These are phyloP conservation scores for Macrolepiota dolichaula DNA, from an alignment of 768 basidiomycete genomes.

Conservation along the genomic window DNA sequence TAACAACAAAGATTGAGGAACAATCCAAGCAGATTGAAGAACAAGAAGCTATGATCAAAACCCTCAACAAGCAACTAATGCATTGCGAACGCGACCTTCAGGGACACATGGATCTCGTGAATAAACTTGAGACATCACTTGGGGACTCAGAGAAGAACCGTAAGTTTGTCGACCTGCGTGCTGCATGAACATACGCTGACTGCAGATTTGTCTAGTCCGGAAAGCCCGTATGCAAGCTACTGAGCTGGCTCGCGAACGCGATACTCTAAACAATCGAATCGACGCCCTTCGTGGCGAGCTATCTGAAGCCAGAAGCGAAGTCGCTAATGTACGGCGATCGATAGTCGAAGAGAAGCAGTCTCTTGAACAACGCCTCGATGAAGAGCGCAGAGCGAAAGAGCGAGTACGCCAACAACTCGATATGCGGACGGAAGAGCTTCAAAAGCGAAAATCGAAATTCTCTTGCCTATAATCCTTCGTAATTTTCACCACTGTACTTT, in stretches of 20 bases:
- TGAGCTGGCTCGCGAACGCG: constrained; percentile 84
- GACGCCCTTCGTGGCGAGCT: constrained; percentile 71
- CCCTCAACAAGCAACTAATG: constrained; percentile 88
- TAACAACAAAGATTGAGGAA: constrained; percentile 59
- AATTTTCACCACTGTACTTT: constrained; percentile 7
- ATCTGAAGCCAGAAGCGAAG: constrained; percentile 75
- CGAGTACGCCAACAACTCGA: constrained; percentile 85
- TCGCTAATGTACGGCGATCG: constrained; percentile 70
- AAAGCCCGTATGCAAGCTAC: constrained; percentile 94
- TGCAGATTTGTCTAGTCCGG: constrained; percentile 51
- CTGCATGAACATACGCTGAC: constrained; percentile 4
- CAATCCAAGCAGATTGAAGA: constrained; percentile 77
- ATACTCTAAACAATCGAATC: constrained; percentile 63
- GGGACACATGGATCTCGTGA: constrained; percentile 87
- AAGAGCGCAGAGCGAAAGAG: constrained; percentile 87
- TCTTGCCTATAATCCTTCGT: constrained; percentile 64
- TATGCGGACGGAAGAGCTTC: constrained; percentile 81
- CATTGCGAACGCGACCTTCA: constrained; percentile 92
- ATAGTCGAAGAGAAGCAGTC: constrained; percentile 88
- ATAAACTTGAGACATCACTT: constrained; percentile 78
- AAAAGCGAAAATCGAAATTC: constrained; percentile 88
- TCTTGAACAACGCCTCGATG: constrained; percentile 76
- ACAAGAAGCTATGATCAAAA: constrained; percentile 89
- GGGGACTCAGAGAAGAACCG: constrained; percentile 92
- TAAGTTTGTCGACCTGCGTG: constrained; percentile 38